phyloP scores from a whole-genome alignment of 495 filamentous ascomycete species.

The Chaetomium fimeti region DNA sequence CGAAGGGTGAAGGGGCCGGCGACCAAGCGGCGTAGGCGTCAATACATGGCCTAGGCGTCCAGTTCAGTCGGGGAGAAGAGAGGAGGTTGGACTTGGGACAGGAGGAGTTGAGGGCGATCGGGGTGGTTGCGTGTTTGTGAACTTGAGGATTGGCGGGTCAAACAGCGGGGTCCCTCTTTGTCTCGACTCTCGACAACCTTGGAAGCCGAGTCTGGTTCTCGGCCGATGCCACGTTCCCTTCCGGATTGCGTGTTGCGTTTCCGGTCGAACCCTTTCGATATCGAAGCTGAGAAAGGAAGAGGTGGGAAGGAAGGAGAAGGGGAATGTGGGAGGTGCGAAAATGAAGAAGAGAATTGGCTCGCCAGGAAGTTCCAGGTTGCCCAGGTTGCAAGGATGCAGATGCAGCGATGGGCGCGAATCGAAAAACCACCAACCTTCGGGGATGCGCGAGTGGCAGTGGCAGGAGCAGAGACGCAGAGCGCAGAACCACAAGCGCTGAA shows the following conservation, averaged over 20 bases:
- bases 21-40: slow-evolving; percentile 17
- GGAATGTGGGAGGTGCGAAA: slow-evolving; percentile 10
- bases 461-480: neutral
- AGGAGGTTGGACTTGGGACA: neutral
- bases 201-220: slow-evolving; percentile 22
- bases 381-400: slow-evolving; percentile 14
- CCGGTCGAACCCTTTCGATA: slow-evolving; percentile 3
- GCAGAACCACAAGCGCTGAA: slow-evolving; percentile 17
- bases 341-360: slow-evolving; percentile 19
- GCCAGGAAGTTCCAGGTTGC: neutral
- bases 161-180: slow-evolving; percentile 27
- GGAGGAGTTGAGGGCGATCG: neutral
- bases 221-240: slow-evolving; percentile 14
- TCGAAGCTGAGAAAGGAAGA: neutral
- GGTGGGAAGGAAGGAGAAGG: neutral
- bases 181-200: slow-evolving; percentile 14
- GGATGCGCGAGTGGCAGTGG: slow-evolving; percentile 16
- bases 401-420: slow-evolving; percentile 6
- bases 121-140: neutral
- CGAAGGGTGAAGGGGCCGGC: slow-evolving; percentile 10
- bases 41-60: slow-evolving; percentile 23
- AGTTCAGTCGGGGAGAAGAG: neutral
- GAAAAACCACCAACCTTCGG: neutral
- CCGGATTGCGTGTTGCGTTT: slow-evolving; percentile 12
- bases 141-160: slow-evolving; percentile 10